Base-by-base conservation (phyloP, 352 stramenopile genomes). In the Phytophthora pisi region DNA sequence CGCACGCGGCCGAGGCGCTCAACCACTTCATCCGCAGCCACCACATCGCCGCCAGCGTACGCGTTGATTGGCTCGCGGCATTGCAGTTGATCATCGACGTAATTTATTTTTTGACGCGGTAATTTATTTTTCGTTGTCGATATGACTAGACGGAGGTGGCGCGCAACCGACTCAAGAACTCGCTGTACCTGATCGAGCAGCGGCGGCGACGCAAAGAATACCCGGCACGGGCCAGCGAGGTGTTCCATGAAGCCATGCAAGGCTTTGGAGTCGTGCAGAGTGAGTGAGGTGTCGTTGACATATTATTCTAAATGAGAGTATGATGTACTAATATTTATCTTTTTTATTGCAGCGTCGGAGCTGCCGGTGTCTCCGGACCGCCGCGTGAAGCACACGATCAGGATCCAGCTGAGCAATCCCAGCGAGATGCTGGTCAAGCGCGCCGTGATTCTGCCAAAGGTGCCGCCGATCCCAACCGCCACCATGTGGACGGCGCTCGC, bases 401-500 rank as follows among this genome's bases (percentile, higher is more conserved):
- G 80, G 59, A 77, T 74, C 11, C 40, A 31, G n/a, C 15, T 89
- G 13, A 59, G 51, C 3, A 78, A 63, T 40, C 54, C 76, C 8
- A 56, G 46, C 24, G 70, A 74, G 51, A 74, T 26, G n/a, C 36
- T 74, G 50, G 38, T 72, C 53, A 79, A 80, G 42, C 61, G 66
- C 4, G 51, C 59, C 1, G 78, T 91, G 26, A 59, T 90, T 55
- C 68, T 94, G 45, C 84, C 84, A 15, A 70, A 72, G 36, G 64
- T 92, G 3, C 79, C 75, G 6, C 61, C 72, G 3, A 79, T 76
- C 40, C 84, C 84, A n/a, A 82, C 68, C 20, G 70, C 77, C 9
- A 91, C 78, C 26, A 92, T 91, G 86, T 94, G 86, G 86, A 94
- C 86, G 34, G 82, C 81, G 8, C 65, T 97, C 28, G 83, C 79